Base-by-base conservation (phyloP, 768 basidiomycete species). In the Lactarius vividus region DNA sequence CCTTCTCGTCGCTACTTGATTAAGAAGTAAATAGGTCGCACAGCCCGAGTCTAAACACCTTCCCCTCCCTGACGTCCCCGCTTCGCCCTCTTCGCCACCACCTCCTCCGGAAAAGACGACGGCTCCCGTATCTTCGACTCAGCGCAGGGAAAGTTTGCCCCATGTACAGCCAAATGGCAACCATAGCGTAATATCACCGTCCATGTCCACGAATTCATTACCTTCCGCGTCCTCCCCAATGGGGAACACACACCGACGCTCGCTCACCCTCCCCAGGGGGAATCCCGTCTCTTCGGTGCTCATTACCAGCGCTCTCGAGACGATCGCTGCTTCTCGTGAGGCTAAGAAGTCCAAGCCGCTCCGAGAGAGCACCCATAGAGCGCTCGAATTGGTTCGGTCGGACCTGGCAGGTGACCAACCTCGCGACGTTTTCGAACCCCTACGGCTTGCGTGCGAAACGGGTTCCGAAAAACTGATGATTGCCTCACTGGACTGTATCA, bases 391-490 rank as follows among this genome's bases (percentile, higher is more conserved):
- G 78, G 83, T 96, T 72, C 86, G 85, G 68, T 82, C 83, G 39
- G 88, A 92, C 64, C 80, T 87, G 72, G 93, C 87, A 28, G 88
- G 87, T 29, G 89, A 89, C 73, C 80, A 76, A 59, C 93, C 94
- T 44, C 83, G 92, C 65, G 91, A 95, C 73, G 91, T 98, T 59
- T 94, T 99, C 73, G 94, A 97, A 72, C 96, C 97, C n/a, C 82
- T 99, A 62, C 87, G 93, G 57, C 81, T 98, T 60, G 97, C 97
- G 10, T 98, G 97, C 78, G 96, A 98, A 80, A 98, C 96, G 4
- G 85, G 88, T 59, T 91, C 83, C 69, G 95, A 98, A 75, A 94
- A 94, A 71, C 84, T 98, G 39, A 92, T 95, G 89, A 93, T 97
- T 74, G 92, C 95, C 20, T 96, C 96, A 71, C 80, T 99, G 75